Base-by-base conservation (phyloP, 805 yeast genomes). In the Zygoascus biomembranicola region DNA sequence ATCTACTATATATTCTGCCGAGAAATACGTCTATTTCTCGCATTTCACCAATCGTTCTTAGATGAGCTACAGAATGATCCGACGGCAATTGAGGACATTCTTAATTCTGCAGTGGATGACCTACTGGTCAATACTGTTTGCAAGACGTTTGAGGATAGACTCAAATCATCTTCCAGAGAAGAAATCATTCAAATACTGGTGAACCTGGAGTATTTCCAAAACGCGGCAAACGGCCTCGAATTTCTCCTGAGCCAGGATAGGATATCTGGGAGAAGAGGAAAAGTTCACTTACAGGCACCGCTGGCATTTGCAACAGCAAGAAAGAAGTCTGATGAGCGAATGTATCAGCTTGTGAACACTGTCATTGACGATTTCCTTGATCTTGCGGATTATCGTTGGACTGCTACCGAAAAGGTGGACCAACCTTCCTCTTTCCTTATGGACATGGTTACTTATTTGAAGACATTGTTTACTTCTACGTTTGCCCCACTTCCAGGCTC, bases 1-100 rank as follows among this genome's bases (percentile, higher is more conserved):
- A 81, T 89, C 55, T 90, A 89, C 63, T 90, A 95, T 26, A 85
- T 88, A 70, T 81, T 89, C 32, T 92, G 97, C 68, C 79, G 88
- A 23, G 82, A 87, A 39, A 68, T 87, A 18, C 76, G 88, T 52
- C 77, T 81, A 16, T 80, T 86, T 42, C 76, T 90, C 19, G 75
- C 78, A 31, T 81, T 81, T 55, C 76, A 87, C 50, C 73, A 79
- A n/a, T 70, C 73, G 18, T 94, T 90, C 62, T 69, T 86, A 43
- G 79, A 79, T 49, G 81, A 76, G 55, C 82, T 77, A 57, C 82
- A 83, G 58, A 85, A 80, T 57, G 78, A 81, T 43, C 74, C 82
- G 19, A 80, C 78, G 32, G 71, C 82, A 26, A 73, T 85, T 45
- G 82, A 84, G 52, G 79, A 81, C 39, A 75, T 84, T 19, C 72